Percentiles rank a stretch among this genome's conserved stretches.
phyloP scores from a whole-genome alignment of 2,329 filamentous ascomycete species.

The Aureobasidium sp. region DNA sequence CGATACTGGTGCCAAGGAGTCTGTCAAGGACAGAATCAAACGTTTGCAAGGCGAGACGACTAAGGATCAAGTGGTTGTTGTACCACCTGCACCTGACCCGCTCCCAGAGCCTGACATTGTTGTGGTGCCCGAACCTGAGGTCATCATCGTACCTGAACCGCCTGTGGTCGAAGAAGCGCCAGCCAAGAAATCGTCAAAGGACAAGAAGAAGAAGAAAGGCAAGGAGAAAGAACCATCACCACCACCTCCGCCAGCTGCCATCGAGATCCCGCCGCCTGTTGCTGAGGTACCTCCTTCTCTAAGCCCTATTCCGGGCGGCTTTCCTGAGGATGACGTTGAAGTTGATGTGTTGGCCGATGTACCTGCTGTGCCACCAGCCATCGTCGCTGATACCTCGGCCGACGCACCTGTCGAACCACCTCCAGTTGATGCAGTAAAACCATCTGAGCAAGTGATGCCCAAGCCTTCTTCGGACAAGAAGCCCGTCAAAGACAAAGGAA shows the following conservation, averaged over 20 bases:
- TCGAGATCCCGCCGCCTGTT: neutral
- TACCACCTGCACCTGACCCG: slow-evolving; percentile 13
- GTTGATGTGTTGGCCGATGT: slow-evolving; percentile 7
- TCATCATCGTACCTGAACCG: neutral
- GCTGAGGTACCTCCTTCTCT: slow-evolving; percentile 21
- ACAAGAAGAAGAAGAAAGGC: slow-evolving; percentile 17
- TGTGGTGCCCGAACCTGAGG: neutral
- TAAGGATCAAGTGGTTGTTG: neutral
- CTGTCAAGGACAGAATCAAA: slow-evolving; percentile 47
- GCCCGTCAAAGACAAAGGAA: slow-evolving; percentile 19
- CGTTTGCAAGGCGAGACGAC: slow-evolving; percentile 30
- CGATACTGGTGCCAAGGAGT: slow-evolving; percentile 34
- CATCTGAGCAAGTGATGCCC: neutral
- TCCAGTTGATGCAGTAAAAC: slow-evolving; percentile 15
- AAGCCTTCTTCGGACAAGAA: neutral
- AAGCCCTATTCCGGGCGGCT: slow-evolving; percentile 38
- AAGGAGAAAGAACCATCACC: slow-evolving; percentile 8
- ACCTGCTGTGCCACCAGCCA: slow-evolving; percentile 1
- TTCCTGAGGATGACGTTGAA: slow-evolving; percentile 34
- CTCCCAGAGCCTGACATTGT: too few species aligned
- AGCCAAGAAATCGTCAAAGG: slow-evolving; percentile 14
- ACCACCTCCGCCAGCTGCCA: neutral
- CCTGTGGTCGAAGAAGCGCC: slow-evolving; percentile 8
- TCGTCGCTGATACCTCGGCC: slow-evolving; percentile 15
- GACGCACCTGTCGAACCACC: slow-evolving; percentile 4